phyloP scores from a whole-genome alignment of 768 basidiomycete genomes.

The Amanita muscaria region DNA sequence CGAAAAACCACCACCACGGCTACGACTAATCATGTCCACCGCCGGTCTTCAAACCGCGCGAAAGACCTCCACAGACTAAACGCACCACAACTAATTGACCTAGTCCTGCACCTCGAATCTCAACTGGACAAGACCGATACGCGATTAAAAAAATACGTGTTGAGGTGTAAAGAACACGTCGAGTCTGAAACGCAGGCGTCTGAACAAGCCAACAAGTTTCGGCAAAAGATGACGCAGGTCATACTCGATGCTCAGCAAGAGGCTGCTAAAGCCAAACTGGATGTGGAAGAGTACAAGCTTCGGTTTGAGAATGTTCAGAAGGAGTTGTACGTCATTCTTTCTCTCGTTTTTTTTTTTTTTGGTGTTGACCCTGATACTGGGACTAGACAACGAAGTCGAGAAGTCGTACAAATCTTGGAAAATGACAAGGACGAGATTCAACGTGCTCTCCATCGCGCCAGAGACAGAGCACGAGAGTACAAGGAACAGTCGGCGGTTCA shows the following conservation, averaged over 20 bases:
- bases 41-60: no score
- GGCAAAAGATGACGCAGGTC: slow-evolving; percentile 6
- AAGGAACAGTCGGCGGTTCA: slow-evolving; percentile 3
- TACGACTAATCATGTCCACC: no score
- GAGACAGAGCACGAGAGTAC: slow-evolving; percentile 3
- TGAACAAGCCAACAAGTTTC: slow-evolving; percentile 1
- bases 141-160: background rate
- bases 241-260: slow-evolving; percentile 5
- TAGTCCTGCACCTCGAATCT: slow-evolving; percentile 1
- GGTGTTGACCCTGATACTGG: no score
- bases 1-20: no score
- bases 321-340: slow-evolving; percentile 5
- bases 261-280: slow-evolving; percentile 2
- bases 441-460: slow-evolving; percentile 3
- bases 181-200: background rate
- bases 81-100: slow-evolving; percentile 1
- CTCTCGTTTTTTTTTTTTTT: no score
- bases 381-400: slow-evolving; percentile 1
- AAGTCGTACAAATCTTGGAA: slow-evolving; percentile 2
- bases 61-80: slow-evolving; percentile 1
- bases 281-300: slow-evolving; percentile 7
- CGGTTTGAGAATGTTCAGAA: slow-evolving; percentile 5
- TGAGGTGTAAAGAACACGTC: slow-evolving; percentile 3
- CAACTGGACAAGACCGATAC: slow-evolving; percentile 3
- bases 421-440: slow-evolving; percentile 7